phyloP scores from a whole-genome alignment of 805 yeast species.

The Yarrowia phangngaensis region DNA sequence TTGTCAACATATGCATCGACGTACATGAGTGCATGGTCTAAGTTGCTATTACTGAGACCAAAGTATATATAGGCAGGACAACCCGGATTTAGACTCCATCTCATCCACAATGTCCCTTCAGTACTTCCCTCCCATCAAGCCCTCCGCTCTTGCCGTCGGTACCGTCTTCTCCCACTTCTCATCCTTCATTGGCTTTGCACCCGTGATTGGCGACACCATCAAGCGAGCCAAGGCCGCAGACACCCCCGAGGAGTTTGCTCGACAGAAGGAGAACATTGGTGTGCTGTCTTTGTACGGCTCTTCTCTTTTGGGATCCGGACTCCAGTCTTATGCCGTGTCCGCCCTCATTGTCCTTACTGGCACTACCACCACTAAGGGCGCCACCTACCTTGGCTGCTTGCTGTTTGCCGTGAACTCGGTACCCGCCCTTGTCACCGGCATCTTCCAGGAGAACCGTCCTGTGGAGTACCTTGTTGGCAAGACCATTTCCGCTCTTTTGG shows the following conservation, averaged over 20 bases:
- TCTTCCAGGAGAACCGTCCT: slow-evolving; percentile 40
- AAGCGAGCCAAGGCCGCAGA: slow-evolving; percentile 39
- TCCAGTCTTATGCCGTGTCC: slow-evolving; percentile 44
- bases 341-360: slow-evolving; percentile 43
- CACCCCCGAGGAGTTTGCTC: slow-evolving; percentile 40
- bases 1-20: too few relatives aligned
- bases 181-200: slow-evolving; percentile 39
- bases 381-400: slow-evolving; percentile 41
- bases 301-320: slow-evolving; percentile 39
- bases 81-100: background rate
- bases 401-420: slow-evolving; percentile 41
- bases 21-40: too few relatives aligned
- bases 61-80: slow-evolving; percentile 4
- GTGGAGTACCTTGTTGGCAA: slow-evolving; percentile 39
- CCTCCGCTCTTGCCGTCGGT: slow-evolving; percentile 42
- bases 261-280: slow-evolving; percentile 41
- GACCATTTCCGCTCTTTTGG: slow-evolving; percentile 39
- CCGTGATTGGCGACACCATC: slow-evolving; percentile 43
- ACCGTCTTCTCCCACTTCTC: slow-evolving; percentile 41
- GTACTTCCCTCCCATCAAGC: slow-evolving; percentile 30
- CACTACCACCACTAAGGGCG: slow-evolving; percentile 41
- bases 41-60: slow-evolving; percentile 11
- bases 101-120: slow-evolving; percentile 32
- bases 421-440: slow-evolving; percentile 38
- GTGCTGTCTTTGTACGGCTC: slow-evolving; percentile 40